Base-by-base conservation (phyloP, 192 early-diverging fungal genomes). In the Coemansia sp. region DNA sequence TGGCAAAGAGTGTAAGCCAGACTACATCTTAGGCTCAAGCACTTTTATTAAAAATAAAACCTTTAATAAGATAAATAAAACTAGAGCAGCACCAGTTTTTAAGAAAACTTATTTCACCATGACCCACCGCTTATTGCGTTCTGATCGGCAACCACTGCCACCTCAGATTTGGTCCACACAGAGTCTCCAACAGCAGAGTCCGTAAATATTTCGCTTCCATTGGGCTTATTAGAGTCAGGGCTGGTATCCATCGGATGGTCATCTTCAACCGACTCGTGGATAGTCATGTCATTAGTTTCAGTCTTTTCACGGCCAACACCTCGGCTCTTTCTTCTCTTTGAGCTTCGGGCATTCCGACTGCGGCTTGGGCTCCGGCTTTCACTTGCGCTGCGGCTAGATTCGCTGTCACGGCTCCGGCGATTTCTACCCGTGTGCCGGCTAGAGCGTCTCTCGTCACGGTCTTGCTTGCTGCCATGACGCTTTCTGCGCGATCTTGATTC, bases 361-460 rank as follows among this genome's bases (percentile, higher is more conserved):
- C 46, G 34, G 56, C 66, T 68, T 24, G 61, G 54, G 55, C 67
- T 61, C 7, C 55, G 52, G 48, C 64, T 67, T 18, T 2, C 46
- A 37, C 62, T 56, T 20, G 66, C 52, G n/a, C 62, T 50, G 60
- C 66, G 64, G 40, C 66, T 74, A 7, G 31, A 28, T 26, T 31
- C 8, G 5, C 52, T 34, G 61, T 47, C 61, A 1, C 64, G 44
- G 60, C 71, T 71, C 8, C 64, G 44, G 31, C 65, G 57, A 18
- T 26, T 51, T 46, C 65, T 63, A 34, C 31, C 31, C 31, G 31
- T 34, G 31, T 34, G 31, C 31, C 31, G 31, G 46, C 56, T 62
- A 1, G 70, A 59, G 17, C 38, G 60, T 21, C 51, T 57, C 49
- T 42, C 58, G 3, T 46, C 37, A 44, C 48, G 31, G 15, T 36